Base-by-base conservation (phyloP, 257 asterid genomes). In the Solanum pinnatisectum region DNA sequence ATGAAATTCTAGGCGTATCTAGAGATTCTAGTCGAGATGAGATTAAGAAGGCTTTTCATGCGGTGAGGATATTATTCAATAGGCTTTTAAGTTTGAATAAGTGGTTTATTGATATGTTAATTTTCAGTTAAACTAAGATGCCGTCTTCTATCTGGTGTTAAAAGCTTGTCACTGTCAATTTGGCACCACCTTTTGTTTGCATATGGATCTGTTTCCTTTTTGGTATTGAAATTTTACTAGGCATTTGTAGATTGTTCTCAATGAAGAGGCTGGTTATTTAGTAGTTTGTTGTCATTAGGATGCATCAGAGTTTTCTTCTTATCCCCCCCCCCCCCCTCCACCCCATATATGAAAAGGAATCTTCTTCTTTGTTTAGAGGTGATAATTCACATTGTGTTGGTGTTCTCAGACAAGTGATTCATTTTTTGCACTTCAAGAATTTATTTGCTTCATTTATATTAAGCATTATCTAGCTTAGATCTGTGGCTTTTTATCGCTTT, bases 11-110 rank as follows among this genome's bases (percentile, higher is more conserved):
- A 71, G 99, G 98, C 6, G 88, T 97, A 86, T 89, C 99, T 46
- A 90, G 88, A 68, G 93, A 93, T 89, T 94, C 99, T 86, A 92
- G 88, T 78, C 89, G 84, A 22, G 94, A 95, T 87, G 98, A 95
- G 91, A 97, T 97, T 84, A 97, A 97, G 92, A 96, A 93, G 94
- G 98, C 98, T 87, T 97, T 92, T 89, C 98, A 92, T 86, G 93
- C 85, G 82, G 99, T 97, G 88, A 94, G 98, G 90, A 86, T 67
- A 86, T 71, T 86, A 60, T 85, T 74, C 35, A 32, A 63, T 86
- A 35, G 32, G 42, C 27, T 46, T 46, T 81, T 79, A 46, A 18
- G 67, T 79, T 16, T 81, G 85, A 81, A 30, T 30, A 46, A 10
- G 85, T 49, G 42, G 68, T 63, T 81, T 81, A 46, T 46, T 46